Evolutionary conservation across 371 early-diverging fungal genomes (phyloP).

Genomic region (Zychaea mexicana): DNA sequence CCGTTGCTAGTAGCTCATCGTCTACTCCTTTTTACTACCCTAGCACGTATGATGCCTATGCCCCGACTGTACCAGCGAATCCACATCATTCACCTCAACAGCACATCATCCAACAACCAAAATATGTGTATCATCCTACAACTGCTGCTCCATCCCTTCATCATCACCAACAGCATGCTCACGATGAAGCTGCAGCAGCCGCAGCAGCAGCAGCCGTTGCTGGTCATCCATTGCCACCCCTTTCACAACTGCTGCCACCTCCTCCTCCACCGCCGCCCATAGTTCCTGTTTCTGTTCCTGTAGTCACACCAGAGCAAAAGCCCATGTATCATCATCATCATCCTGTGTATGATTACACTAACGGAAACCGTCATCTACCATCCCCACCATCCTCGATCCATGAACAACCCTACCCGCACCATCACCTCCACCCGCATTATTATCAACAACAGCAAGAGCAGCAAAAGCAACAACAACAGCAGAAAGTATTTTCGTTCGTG

Average conservation of each 20-base stretch:
- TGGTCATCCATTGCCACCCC: conserved; percentile 43
- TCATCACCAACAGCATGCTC: not conserved
- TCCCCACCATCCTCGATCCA: conserved; percentile 16
- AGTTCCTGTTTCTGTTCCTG: not conserved
- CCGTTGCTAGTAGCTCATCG: not conserved
- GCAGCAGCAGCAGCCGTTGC: not conserved
- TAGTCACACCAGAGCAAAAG: not conserved
- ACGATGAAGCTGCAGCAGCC: not conserved
- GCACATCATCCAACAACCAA: not conserved
- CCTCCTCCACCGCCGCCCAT: not conserved
- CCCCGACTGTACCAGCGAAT: not conserved
- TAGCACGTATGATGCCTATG: not conserved
- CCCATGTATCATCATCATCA: not conserved
- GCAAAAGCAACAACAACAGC: conserved; percentile 14
- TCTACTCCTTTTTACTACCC: not conserved
- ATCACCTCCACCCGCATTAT: not conserved
- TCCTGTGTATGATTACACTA: not conserved
- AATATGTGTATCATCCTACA: not conserved
- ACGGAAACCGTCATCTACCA: conserved; percentile 16
- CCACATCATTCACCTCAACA: not conserved
- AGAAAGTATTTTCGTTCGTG: conserved; percentile 66
- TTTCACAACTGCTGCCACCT: conserved; percentile 42
- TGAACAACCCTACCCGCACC: conserved; percentile 1
- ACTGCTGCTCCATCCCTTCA: too few relatives aligned
- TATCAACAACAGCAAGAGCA: conserved; percentile 9